These are phyloP conservation scores for Boletus coccyginus DNA, from an alignment of 768 basidiomycete genomes.

Conservation along the genomic window DNA sequence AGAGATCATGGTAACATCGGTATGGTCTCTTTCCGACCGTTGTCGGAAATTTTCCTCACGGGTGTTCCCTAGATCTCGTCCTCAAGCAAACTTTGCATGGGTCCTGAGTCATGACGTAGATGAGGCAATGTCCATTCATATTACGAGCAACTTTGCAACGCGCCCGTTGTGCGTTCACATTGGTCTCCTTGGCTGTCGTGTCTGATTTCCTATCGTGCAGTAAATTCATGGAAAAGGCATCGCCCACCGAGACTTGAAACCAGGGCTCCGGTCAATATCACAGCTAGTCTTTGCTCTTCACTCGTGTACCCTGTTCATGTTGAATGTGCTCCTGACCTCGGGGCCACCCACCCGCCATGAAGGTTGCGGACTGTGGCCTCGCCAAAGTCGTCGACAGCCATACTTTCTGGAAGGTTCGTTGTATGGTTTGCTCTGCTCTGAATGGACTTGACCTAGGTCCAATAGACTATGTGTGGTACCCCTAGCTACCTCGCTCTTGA, in stretches of 20 bases:
- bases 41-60: slow-evolving; percentile 19
- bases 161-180: slow-evolving; percentile 54
- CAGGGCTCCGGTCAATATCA: slow-evolving; percentile 49
- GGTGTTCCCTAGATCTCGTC: slow-evolving; percentile 59
- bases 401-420: slow-evolving; percentile 69
- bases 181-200: background rate
- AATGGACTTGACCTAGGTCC: background rate
- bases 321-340: slow-evolving; percentile 86
- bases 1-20: slow-evolving; percentile 61
- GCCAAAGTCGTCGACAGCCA: slow-evolving; percentile 85
- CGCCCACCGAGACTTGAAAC: slow-evolving; percentile 92
- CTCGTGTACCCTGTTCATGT: background rate
- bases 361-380: slow-evolving; percentile 95
- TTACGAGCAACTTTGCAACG: slow-evolving; percentile 83
- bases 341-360: slow-evolving; percentile 66
- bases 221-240: slow-evolving; percentile 77
- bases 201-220: slow-evolving; percentile 22
- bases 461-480: slow-evolving; percentile 92
- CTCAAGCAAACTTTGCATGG: slow-evolving; percentile 44
- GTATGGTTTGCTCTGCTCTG: background rate
- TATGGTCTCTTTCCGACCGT: slow-evolving; percentile 29
- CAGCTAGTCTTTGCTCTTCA: slow-evolving; percentile 1
- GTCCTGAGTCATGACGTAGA: slow-evolving; percentile 28
- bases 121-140: slow-evolving; percentile 58
- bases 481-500: slow-evolving; percentile 94